phyloP scores from a whole-genome alignment of 139 green algal genomes.

The Coelastrella sp. region DNA sequence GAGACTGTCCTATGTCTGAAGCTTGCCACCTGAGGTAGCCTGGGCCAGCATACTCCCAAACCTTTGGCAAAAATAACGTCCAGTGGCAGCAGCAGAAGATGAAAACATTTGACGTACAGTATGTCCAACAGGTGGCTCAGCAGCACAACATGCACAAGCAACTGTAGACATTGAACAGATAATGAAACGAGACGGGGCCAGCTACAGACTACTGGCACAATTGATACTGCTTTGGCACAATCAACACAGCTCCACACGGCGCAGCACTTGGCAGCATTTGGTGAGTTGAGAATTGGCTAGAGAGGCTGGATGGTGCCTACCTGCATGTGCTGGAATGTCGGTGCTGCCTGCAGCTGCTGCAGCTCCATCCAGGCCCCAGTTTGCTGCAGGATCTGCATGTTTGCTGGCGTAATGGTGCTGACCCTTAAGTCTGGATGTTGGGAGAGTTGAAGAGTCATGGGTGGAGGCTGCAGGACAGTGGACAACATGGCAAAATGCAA shows the following conservation, averaged over 20 bases:
- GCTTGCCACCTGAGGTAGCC: conserved; percentile 73
- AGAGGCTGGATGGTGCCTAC: background rate
- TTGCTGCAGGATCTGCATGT: conserved; percentile 61
- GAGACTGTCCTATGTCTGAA: conserved; percentile 46
- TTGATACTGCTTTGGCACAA: conserved; percentile 19
- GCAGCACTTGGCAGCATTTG: no score
- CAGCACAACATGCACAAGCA: background rate
- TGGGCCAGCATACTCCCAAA: conserved; percentile 62
- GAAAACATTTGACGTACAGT: background rate
- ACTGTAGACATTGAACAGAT: background rate
- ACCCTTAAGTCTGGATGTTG: conserved; percentile 71
- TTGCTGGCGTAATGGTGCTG: conserved; percentile 80
- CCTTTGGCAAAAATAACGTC: conserved; percentile 35
- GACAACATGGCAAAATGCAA: background rate
- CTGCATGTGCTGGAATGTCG: conserved; percentile 68
- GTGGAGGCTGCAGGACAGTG: conserved; percentile 46
- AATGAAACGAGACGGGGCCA: background rate
- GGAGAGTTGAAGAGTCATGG: background rate
- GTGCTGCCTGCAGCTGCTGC: conserved; percentile 45
- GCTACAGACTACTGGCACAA: background rate
- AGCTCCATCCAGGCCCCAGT: conserved; percentile 73
- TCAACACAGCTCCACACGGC: no score
- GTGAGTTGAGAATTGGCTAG: no score
- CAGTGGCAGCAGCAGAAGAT: background rate
- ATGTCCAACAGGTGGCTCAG: background rate